Percentiles rank a stretch among this genome's conserved stretches.
Conservation (phyloP, 257 asterid species). For the Parsonsia alboflavescens region DNA sequence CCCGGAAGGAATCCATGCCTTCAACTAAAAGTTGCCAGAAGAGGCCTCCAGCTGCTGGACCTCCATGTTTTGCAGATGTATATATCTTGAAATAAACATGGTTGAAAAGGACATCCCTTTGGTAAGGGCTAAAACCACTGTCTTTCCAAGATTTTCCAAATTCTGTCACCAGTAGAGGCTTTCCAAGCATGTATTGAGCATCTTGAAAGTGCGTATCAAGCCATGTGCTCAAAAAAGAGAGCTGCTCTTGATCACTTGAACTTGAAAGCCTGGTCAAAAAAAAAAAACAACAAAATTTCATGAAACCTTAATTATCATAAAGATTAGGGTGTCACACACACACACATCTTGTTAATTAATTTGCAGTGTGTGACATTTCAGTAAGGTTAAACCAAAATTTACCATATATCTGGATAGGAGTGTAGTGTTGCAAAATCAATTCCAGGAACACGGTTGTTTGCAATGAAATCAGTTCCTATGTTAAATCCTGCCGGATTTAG, state of each 20-base stretch:
- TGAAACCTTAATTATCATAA: neutral
- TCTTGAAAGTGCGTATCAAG: constrained; percentile 62
- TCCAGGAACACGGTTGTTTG: constrained; percentile 56
- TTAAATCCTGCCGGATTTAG: constrained; percentile 45
- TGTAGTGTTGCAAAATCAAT: constrained; percentile 89
- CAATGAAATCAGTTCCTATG: constrained; percentile 77
- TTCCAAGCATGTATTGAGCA: constrained; percentile 56
- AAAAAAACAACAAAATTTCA: constrained; percentile 13
- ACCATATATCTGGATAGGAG: constrained; percentile 92
- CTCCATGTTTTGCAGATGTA: constrained; percentile 69
- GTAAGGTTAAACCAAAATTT: constrained; percentile 3
- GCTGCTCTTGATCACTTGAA: constrained; percentile 43
- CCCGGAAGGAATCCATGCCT: constrained; percentile 65
- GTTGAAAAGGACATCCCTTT: constrained; percentile 57
- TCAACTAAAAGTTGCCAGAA: constrained; percentile 80
- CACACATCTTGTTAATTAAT: no score
- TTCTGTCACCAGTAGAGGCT: constrained; percentile 70
- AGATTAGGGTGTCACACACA: no score
- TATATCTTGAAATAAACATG: constrained; percentile 61
- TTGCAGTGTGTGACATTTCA: neutral
- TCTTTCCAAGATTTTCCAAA: constrained; percentile 78
- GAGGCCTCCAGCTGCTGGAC: constrained; percentile 81
- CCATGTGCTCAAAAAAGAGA: constrained; percentile 63
- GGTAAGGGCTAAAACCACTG: constrained; percentile 40
- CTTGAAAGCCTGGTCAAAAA: constrained; percentile 58